Base-by-base conservation (phyloP, 305 asterid genomes). In the Galium porrigens region DNA sequence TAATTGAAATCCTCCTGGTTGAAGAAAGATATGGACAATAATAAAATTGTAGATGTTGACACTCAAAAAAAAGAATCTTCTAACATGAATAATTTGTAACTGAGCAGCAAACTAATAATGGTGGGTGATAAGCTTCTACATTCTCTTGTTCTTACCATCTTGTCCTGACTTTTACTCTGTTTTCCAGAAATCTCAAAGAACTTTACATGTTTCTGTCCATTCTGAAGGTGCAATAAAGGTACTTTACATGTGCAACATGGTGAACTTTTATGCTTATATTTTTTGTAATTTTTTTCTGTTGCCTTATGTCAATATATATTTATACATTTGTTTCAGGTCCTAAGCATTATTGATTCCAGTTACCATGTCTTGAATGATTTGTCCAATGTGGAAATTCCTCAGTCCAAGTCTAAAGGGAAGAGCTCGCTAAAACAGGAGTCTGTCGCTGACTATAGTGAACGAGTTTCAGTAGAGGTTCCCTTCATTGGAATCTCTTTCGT, bases 181-280 rank as follows among this genome's bases (percentile, higher is more conserved):
- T 68, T 80, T 75, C 18, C 99, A 92, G 99, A 92, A 92, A 76
- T 90, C 86, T 63, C 90, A 84, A 82, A 84, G 99, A 68, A 89
- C 87, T 71, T 81, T 87, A 76, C 76, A 79, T 51, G 76, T 92
- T 66, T 85, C 95, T 65, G 88, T 92, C 68, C 96, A 87, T 76
- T 90, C 99, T 67, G 99, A 92, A 83, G 97, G 99, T 73, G 95
- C 94, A 72, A 84, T 80, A 60, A 92, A 92, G 94, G 99, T 92
- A 67, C 53, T 5, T 15, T 15, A 15, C 22, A 15, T 5, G 22
- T 15, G 9, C 7, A 48, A 48, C 22, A 48, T 48, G 53, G 53
- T 33, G 48, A 30, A 65, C 60, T 52, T 61, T 48, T 27, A 27
- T 27, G 30, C 30, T 27, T 62, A 67, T 65, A 60, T 44, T 49